phyloP scores from a whole-genome alignment of 805 yeast species.

The Cyberlindnera mycetangii region DNA sequence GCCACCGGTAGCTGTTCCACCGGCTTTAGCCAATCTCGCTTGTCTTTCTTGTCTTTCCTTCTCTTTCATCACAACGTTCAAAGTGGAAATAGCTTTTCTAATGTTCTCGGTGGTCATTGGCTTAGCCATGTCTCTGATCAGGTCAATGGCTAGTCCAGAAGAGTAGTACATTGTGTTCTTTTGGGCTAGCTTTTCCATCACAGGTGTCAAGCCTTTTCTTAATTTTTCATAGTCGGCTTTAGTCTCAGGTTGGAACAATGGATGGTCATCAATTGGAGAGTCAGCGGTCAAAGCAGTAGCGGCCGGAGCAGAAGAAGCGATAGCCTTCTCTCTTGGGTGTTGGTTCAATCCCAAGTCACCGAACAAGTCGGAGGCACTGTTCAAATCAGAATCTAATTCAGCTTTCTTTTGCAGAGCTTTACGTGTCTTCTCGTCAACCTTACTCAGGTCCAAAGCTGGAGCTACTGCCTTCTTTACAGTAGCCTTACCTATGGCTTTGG shows the following conservation, averaged over 20 bases:
- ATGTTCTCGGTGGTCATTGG: slow-evolving; percentile 82
- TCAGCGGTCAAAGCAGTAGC: slow-evolving; percentile 42
- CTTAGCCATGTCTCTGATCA: slow-evolving; percentile 77
- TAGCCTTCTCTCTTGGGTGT: slow-evolving; percentile 41
- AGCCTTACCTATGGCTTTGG: slow-evolving; percentile 13
- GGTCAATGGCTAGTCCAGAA: slow-evolving; percentile 75
- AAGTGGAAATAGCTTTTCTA: slow-evolving; percentile 81
- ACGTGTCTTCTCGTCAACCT: slow-evolving; percentile 70
- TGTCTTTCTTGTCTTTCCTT: slow-evolving; percentile 89
- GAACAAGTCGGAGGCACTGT: slow-evolving; percentile 89
- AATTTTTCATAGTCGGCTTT: slow-evolving; percentile 78
- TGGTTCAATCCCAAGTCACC: slow-evolving; percentile 63
- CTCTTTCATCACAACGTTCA: slow-evolving; percentile 76
- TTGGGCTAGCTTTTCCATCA: slow-evolving; percentile 57
- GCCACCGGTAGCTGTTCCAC: slow-evolving; percentile 88
- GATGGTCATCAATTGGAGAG: slow-evolving; percentile 68
- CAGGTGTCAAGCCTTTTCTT: slow-evolving; percentile 65
- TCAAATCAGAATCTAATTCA: slow-evolving; percentile 80
- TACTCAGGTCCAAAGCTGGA: slow-evolving; percentile 52
- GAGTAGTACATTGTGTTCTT: slow-evolving; percentile 66
- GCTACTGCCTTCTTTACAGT: neutral
- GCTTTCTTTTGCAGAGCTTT: slow-evolving; percentile 73
- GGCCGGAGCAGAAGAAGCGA: slow-evolving; percentile 31
- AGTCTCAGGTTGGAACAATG: slow-evolving; percentile 79
- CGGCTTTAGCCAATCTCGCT: slow-evolving; percentile 75